These are phyloP conservation scores for Buxus sempervirens DNA, from an alignment of 164 flowering plant species.

Conservation along the genomic window DNA sequence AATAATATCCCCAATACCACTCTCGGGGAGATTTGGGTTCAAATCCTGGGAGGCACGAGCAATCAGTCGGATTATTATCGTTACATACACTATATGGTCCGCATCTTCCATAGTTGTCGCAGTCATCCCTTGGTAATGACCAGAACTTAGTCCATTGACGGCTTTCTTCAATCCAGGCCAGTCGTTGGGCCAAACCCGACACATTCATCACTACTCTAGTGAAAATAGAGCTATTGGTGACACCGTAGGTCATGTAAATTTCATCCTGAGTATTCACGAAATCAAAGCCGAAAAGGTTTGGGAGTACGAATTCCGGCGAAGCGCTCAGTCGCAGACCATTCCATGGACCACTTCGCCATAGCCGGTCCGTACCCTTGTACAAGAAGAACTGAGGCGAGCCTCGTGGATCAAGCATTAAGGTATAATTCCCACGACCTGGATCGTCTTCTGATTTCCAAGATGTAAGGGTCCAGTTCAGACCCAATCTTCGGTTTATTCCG, in stretches of 20 bases:
- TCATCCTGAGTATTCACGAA: slow-evolving; percentile 20
- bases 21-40: slow-evolving; percentile 24
- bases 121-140: slow-evolving; percentile 20
- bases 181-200: slow-evolving; percentile 12
- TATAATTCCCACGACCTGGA: slow-evolving; percentile 35
- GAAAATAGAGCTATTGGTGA: background rate
- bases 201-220: slow-evolving; percentile 17
- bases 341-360: slow-evolving; percentile 40
- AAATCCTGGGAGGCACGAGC: slow-evolving; percentile 39
- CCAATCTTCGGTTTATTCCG: slow-evolving; percentile 35
- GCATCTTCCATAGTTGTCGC: slow-evolving; percentile 32
- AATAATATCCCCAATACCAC: slow-evolving; percentile 35
- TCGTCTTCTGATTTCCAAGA: slow-evolving; percentile 45
- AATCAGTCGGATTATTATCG: background rate
- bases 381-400: slow-evolving; percentile 28
- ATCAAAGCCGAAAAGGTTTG: slow-evolving; percentile 11
- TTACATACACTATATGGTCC: slow-evolving; percentile 26
- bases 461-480: slow-evolving; percentile 29
- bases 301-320: slow-evolving; percentile 22
- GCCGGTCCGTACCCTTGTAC: slow-evolving; percentile 1
- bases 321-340: slow-evolving; percentile 22
- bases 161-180: slow-evolving; percentile 14
- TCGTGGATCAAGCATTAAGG: slow-evolving; percentile 16
- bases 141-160: slow-evolving; percentile 22
- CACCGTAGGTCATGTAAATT: slow-evolving; percentile 1